These are phyloP conservation scores for Paramecium primaurelia DNA, from an alignment of 73 alveolate genomes.

Conservation along the genomic window DNA sequence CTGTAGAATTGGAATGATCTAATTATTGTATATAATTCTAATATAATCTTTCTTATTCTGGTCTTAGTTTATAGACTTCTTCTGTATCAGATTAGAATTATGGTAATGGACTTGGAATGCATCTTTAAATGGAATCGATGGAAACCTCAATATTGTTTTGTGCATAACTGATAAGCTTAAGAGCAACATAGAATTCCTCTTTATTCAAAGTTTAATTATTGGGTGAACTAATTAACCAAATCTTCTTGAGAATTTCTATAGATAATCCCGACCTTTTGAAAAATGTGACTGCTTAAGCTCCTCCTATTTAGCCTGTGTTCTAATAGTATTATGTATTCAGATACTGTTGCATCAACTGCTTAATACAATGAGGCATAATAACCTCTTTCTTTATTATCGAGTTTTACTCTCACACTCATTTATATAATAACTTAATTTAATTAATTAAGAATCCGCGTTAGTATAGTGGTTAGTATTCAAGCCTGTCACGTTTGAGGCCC, in stretches of 20 bases:
- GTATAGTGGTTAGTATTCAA: slow-evolving; percentile 83
- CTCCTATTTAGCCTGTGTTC: not conserved
- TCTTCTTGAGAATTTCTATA: not conserved
- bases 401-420: slow-evolving; percentile 23
- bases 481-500: slow-evolving; percentile 94
- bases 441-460: slow-evolving; percentile 63
- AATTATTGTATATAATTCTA: not conserved
- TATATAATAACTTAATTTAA: not conserved
- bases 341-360: slow-evolving; percentile 18
- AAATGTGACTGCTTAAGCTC: slow-evolving; percentile 15
- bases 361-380: slow-evolving; percentile 34
- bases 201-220: slow-evolving; percentile 19
- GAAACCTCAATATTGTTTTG: slow-evolving; percentile 7
- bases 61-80: not conserved
- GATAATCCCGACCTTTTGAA: slow-evolving; percentile 37
- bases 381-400: slow-evolving; percentile 22
- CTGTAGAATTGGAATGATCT: slow-evolving; percentile 1
- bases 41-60: slow-evolving; percentile 41
- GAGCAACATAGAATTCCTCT: slow-evolving; percentile 29
- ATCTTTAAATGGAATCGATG: not conserved
- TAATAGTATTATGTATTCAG: not conserved
- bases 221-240: slow-evolving; percentile 14
- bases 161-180: slow-evolving; percentile 32
- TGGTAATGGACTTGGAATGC: slow-evolving; percentile 12
- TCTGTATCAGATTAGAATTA: slow-evolving; percentile 8